A percentile compares a stretch with the other conserved stretches of the same genome.
These are phyloP conservation scores for Trichoderma atroviride DNA, from an alignment of 2,329 filamentous ascomycete genomes.

Conservation along the genomic window DNA sequence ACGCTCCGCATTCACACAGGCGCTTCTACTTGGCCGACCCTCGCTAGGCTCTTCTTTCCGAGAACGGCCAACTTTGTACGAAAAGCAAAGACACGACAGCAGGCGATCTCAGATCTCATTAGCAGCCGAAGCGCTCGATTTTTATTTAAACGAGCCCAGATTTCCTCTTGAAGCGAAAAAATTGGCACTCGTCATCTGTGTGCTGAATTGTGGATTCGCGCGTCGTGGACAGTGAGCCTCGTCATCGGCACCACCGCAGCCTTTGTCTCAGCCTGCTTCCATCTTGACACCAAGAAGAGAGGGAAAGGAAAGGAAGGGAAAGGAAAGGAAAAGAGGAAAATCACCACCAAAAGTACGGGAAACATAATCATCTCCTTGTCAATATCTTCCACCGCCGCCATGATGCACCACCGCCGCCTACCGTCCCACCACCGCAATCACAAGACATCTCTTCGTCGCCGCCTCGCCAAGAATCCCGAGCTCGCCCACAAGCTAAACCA, in stretches of 20 bases:
- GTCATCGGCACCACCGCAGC: neutral
- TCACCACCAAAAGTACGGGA: neutral
- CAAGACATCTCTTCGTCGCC: conserved; percentile 35
- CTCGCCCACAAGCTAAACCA: conserved; percentile 65
- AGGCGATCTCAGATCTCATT: neutral
- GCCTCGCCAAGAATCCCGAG: conserved; percentile 50
- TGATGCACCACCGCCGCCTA: conserved; percentile 41
- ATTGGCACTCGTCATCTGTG: neutral
- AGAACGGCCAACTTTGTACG: conserved; percentile 15
- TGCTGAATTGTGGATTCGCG: neutral
- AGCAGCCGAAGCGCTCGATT: neutral
- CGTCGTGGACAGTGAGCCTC: neutral
- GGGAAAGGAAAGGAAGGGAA: neutral
- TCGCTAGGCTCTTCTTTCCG: conserved; percentile 6
- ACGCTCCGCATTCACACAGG: conserved; percentile 21
- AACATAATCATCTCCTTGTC: neutral
- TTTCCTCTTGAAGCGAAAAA: neutral
- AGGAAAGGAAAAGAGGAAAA: neutral
- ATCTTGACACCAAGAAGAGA: neutral
- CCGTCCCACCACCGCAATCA: conserved; percentile 37
- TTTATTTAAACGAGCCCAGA: neutral
- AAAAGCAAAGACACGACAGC: conserved; percentile 7
- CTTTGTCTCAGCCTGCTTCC: neutral
- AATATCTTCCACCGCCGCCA: conserved; percentile 27
- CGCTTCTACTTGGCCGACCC: conserved; percentile 12